Conservation (phyloP, 2,329 filamentous ascomycete genomes). For the Chaetomium sp. region DNA sequence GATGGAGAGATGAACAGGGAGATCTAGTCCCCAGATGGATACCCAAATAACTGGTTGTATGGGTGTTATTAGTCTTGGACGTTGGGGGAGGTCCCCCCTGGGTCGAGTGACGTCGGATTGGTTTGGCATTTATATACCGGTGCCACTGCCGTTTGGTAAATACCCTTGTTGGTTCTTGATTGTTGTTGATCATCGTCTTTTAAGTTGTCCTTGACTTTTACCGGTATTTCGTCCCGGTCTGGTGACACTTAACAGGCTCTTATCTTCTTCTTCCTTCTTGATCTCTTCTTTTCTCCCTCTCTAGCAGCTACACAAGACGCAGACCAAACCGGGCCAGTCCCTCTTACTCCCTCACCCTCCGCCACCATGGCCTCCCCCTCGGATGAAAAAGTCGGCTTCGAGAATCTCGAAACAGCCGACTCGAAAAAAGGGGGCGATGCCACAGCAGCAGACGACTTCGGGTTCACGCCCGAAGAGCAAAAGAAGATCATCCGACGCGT, state of each 20-base stretch:
- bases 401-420: constrained; percentile 12
- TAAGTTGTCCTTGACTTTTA: constrained; percentile 4
- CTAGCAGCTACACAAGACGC: not conserved
- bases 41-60: not conserved
- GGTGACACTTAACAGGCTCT: not conserved
- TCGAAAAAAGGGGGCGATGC: constrained; percentile 6
- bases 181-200: too few relatives aligned
- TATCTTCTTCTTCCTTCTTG: not conserved
- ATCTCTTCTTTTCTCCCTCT: not conserved
- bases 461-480: constrained; percentile 56
- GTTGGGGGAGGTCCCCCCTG: too few relatives aligned
- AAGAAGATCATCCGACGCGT: constrained; percentile 61
- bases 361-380: constrained; percentile 8
- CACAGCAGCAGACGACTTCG: constrained; percentile 29
- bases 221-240: not conserved
- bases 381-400: constrained; percentile 10
- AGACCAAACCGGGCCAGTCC: not conserved
- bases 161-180: too few relatives aligned
- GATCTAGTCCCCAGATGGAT: not conserved
- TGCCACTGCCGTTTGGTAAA: too few relatives aligned
- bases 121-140: too few relatives aligned
- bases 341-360: not conserved
- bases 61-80: too few relatives aligned
- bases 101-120: constrained; percentile 1
- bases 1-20: not conserved